Evolutionary conservation across 2,329 filamentous ascomycete species (phyloP), one percentile per base, ranked within the genome.

Genomic region (Botryotinia globosa): DNA sequence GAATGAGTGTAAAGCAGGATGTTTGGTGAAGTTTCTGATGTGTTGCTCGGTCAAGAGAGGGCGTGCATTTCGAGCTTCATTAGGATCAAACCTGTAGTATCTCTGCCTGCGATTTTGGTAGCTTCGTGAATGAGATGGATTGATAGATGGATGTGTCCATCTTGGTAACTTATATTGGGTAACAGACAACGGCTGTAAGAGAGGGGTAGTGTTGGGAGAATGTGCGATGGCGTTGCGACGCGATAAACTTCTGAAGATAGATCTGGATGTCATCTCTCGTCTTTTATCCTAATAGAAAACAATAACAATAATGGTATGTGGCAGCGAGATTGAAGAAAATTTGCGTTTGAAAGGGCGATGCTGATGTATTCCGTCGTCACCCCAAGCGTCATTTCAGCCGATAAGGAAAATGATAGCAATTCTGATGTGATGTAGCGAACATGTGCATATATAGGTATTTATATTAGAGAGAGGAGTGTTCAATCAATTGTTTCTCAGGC

Each of bases 31-130:
- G 7, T 78, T 77, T 63, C 75, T 71, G 22, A 85, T 64, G n/a
- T 82, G 78, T 39, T 80, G 78, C 32, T 76, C 73, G 0, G 82
- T 81, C 64, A 85, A 69, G 16, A 87, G 81, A 16, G 85, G 85
- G 34, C 76, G 77, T 16, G 80, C 80, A 34, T 73, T 75, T 34
- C 59, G 67, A 42, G 72, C 73, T 61, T 76, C 72, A 22, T 74
- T 56, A 5, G 74, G 74, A 65, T 79, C 76, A 29, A 65, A 78
- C 56, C 71, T 70, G 37, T 66, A 70, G 62, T 77, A 65, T 45
- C 64, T 71, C 34, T 54, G 69, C n/a, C 42, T 65, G 37, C 22
- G 56, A 10, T 32, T 54, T 20, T 68, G 69, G 18, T 63, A 63
- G 32, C 58, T 42, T 69, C 42, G 73, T 51, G 71, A 74, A 25